Evolutionary conservation across 495 filamentous ascomycete species (phyloP).

Genomic region (Lepraria neglecta): DNA sequence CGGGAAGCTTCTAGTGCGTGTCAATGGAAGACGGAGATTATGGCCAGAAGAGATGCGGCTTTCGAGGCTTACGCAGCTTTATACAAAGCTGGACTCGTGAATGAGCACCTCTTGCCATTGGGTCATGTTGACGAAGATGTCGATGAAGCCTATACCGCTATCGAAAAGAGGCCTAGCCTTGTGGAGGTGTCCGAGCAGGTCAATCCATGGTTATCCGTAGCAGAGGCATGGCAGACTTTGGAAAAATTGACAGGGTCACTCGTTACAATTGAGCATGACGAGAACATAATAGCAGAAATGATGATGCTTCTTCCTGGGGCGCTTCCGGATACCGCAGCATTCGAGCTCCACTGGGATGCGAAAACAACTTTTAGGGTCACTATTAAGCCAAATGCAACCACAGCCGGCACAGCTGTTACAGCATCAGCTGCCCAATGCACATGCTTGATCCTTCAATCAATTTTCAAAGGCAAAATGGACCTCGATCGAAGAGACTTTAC

Average conservation of each 20-base stretch:
- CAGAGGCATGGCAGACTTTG: slow-evolving; percentile 45
- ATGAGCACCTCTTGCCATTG: slow-evolving; percentile 71
- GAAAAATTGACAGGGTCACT: slow-evolving; percentile 34
- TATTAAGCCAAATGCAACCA: slow-evolving; percentile 2
- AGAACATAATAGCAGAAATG: slow-evolving; percentile 28
- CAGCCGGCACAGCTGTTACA: neutral
- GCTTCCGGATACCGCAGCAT: slow-evolving; percentile 30
- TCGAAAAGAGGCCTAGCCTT: slow-evolving; percentile 44
- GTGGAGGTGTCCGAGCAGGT: slow-evolving; percentile 49
- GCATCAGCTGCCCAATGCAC: slow-evolving; percentile 27
- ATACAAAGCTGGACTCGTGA: slow-evolving; percentile 63
- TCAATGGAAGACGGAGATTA: slow-evolving; percentile 65
- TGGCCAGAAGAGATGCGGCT: slow-evolving; percentile 74
- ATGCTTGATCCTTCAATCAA: slow-evolving; percentile 31
- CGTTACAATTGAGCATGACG: slow-evolving; percentile 31
- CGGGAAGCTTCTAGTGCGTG: slow-evolving; percentile 47
- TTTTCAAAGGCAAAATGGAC: slow-evolving; percentile 31
- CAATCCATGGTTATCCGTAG: slow-evolving; percentile 61
- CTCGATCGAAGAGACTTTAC: slow-evolving; percentile 32
- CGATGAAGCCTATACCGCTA: slow-evolving; percentile 33
- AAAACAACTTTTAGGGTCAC: slow-evolving; percentile 23
- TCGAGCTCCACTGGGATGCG: slow-evolving; percentile 44
- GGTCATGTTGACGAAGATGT: slow-evolving; percentile 32
- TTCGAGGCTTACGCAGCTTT: slow-evolving; percentile 74
- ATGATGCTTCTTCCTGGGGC: slow-evolving; percentile 35